Evolutionary conservation across 2,329 filamentous ascomycete genomes (phyloP), one percentile per base, ranked within the genome.

Genomic region (Colletotrichum liriopes): DNA sequence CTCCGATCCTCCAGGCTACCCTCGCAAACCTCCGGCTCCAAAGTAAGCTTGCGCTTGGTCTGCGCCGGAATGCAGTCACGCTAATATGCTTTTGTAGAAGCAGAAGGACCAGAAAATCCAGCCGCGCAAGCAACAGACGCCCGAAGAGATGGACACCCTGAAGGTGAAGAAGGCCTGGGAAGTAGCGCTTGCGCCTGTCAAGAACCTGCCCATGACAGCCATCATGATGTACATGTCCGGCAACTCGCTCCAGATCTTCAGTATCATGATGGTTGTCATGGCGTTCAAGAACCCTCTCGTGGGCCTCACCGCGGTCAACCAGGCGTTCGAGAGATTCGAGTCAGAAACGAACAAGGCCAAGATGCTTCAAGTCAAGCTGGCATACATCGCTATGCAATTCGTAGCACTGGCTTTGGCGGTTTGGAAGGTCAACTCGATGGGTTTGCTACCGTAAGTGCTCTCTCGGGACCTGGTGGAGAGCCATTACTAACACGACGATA

Each of bases 201-300:
- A 99, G 86, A 92, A 93, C 81, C 88, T 99, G 58, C 96, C 96
- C 71, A 99, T 99, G 96, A 98, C 97, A 69, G 95, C 93, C 74
- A 96, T 99, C 82, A 98, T 98, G 92, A 98, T 98, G 95, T 99
- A 99, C 89, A 99, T 99, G 96, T 97, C 96, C 41, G 96, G 96
- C 79, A 99, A 98, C 85, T 95, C 94, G 73, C 90, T 99, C 58
- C 96, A 99, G 82, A 98, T 99, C 76, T 99, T 99, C 87, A 97
- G 93, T 84, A 98, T 99, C 84, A 98, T 98, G 94, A 99, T 98
- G 95, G 96, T 98, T 23, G 95, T 96, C 79, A 98, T 98, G 93
- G 92, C 97, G 56, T 99, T 99, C 89, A 98, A 98, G 87, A 97
- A 94, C 76, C 96, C 96, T 12, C 89, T 99, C 73, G 90, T 94